phyloP scores from a whole-genome alignment of 306 rosid species.

The Macrotyloma uniflorum region DNA sequence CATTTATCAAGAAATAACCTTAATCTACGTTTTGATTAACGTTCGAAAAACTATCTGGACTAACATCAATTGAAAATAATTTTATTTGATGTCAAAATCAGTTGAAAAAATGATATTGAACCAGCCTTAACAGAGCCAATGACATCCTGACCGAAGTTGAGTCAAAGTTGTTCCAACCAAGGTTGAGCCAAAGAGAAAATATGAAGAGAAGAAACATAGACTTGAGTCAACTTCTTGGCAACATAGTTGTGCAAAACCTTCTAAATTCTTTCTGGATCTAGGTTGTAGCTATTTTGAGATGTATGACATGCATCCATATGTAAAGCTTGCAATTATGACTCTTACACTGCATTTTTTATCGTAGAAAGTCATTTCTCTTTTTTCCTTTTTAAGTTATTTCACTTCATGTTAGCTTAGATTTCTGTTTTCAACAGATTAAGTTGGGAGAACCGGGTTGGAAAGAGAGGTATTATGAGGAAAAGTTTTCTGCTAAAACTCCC shows the following conservation, averaged over 20 bases:
- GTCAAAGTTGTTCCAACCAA: too few species aligned
- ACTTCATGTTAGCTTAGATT: not conserved
- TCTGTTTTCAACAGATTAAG: constrained; percentile 58
- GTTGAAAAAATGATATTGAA: too few species aligned
- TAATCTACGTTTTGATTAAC: too few species aligned
- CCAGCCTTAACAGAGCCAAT: too few species aligned
- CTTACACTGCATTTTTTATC: not conserved
- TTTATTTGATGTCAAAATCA: too few species aligned
- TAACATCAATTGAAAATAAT: too few species aligned
- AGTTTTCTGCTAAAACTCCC: constrained; percentile 74
- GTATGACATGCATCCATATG: not conserved
- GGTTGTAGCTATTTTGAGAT: not conserved
- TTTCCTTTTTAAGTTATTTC: not conserved
- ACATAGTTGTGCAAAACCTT: not conserved
- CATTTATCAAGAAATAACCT: too few species aligned
- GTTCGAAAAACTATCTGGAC: too few species aligned
- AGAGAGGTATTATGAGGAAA: constrained; percentile 94
- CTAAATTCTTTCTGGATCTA: not conserved
- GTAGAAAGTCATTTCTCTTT: not conserved
- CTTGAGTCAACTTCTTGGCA: too few species aligned
- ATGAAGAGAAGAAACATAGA: too few species aligned
- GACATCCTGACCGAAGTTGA: too few species aligned
- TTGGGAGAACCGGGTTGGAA: constrained; percentile 96
- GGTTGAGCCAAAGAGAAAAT: too few species aligned
- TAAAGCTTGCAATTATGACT: not conserved